Evolutionary conservation across 352 stramenopile species (phyloP).

Genomic region (Phytophthora foliorum): DNA sequence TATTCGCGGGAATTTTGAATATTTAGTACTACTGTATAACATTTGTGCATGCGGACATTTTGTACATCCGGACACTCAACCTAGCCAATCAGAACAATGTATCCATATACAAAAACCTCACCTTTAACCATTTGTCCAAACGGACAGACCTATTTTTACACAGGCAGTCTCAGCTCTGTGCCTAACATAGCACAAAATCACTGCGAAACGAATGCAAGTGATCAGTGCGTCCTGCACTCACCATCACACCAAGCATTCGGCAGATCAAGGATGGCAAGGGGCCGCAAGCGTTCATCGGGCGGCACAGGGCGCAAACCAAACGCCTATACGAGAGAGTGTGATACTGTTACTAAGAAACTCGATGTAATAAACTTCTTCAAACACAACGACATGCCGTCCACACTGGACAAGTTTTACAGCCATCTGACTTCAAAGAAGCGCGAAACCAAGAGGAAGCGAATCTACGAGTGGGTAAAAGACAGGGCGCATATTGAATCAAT

Average conservation of each 20-base stretch:
- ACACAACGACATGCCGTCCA: background rate
- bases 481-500: background rate
- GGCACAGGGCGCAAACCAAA: background rate
- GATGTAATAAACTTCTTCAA: conserved; percentile 6
- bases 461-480: conserved; percentile 1
- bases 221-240: no score
- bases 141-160: conserved; percentile 7
- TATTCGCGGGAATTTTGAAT: no score
- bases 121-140: background rate
- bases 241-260: no score
- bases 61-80: conserved; percentile 1
- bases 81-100: conserved; percentile 3
- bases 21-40: conserved; percentile 11
- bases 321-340: background rate
- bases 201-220: no score
- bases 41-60: conserved; percentile 10
- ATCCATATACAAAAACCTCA: conserved; percentile 4
- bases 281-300: conserved; percentile 3
- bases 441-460: background rate
- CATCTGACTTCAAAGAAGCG: background rate
- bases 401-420: conserved; percentile 8
- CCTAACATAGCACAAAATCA: no score
- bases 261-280: conserved; percentile 3
- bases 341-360: conserved; percentile 1
- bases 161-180: background rate